phyloP scores from a whole-genome alignment of 805 yeast species.

The Metschnikowia aberdeeniae region DNA sequence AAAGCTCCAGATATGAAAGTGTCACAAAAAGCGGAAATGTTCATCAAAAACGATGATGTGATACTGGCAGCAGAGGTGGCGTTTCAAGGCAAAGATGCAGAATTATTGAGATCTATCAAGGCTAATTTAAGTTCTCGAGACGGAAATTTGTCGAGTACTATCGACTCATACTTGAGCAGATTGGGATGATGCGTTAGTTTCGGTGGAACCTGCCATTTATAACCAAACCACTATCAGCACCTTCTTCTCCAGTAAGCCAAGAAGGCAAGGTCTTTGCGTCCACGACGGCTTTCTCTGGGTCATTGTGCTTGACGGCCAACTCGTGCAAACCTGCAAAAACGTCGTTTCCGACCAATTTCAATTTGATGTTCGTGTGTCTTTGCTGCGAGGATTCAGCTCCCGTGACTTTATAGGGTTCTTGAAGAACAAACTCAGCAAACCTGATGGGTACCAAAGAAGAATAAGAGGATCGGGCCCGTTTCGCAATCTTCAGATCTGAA shows the following conservation, averaged over 20 bases:
- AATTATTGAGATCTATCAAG: constrained; percentile 9
- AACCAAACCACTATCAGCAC: constrained; percentile 45
- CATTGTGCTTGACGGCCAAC: constrained; percentile 38
- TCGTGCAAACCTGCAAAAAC: constrained; percentile 78
- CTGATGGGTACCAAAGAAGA: constrained; percentile 59
- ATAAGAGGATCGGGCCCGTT: constrained; percentile 26
- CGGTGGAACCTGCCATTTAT: constrained; percentile 6
- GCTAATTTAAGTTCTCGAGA: constrained; percentile 6
- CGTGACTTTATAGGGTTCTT: constrained; percentile 23
- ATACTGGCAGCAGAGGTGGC: constrained; percentile 50
- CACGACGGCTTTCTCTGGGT: constrained; percentile 34
- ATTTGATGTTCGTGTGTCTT: constrained; percentile 21
- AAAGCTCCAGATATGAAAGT: constrained; percentile 45
- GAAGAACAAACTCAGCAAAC: constrained; percentile 42
- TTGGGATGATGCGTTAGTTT: constrained; percentile 6
- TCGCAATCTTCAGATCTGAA: constrained; percentile 5
- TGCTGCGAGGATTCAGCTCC: constrained; percentile 7
- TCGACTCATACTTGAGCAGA: constrained; percentile 10
- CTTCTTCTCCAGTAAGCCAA: constrained; percentile 79
- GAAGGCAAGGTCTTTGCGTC: constrained; percentile 60
- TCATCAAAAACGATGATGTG: constrained; percentile 48
- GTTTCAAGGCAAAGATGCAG: constrained; percentile 37
- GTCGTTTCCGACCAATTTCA: constrained; percentile 59
- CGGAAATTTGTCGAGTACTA: constrained; percentile 8
- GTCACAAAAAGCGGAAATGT: constrained; percentile 47